phyloP scores from a whole-genome alignment of 148 eudicot genomes.

The Vaccinium corymbosum region DNA sequence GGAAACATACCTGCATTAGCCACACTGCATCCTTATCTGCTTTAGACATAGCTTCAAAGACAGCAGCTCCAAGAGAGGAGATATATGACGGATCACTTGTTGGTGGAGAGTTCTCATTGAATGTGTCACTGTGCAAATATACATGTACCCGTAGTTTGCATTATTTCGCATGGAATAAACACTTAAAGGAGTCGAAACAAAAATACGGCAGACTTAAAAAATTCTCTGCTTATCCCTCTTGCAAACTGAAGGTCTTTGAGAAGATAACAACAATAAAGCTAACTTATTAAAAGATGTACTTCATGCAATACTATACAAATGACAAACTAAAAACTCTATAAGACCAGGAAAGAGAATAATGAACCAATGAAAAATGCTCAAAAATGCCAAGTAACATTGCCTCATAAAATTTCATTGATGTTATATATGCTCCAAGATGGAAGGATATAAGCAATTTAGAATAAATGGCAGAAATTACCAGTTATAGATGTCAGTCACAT shows the following conservation, averaged over 20 bases:
- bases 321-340: background rate
- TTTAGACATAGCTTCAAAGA: slow-evolving; percentile 83
- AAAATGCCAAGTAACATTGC: background rate
- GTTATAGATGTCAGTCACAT: slow-evolving; percentile 92
- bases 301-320: slow-evolving; percentile 4
- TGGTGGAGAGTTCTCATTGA: slow-evolving; percentile 96
- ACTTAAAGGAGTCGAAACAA: background rate
- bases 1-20: slow-evolving; percentile 88
- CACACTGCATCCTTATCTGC: slow-evolving; percentile 90
- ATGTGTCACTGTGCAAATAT: slow-evolving; percentile 67
- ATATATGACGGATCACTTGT: slow-evolving; percentile 82
- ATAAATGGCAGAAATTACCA: slow-evolving; percentile 47
- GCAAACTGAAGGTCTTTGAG: background rate
- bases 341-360: background rate
- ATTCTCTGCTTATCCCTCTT: background rate
- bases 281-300: background rate
- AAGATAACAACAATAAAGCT: background rate
- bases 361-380: background rate
- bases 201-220: background rate
- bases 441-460: background rate
- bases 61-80: slow-evolving; percentile 94
- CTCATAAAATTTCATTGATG: background rate
- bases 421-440: background rate
- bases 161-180: background rate
- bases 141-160: background rate